phyloP scores from a whole-genome alignment of 2,329 filamentous ascomycete species.

The Colletotrichum sp. region DNA sequence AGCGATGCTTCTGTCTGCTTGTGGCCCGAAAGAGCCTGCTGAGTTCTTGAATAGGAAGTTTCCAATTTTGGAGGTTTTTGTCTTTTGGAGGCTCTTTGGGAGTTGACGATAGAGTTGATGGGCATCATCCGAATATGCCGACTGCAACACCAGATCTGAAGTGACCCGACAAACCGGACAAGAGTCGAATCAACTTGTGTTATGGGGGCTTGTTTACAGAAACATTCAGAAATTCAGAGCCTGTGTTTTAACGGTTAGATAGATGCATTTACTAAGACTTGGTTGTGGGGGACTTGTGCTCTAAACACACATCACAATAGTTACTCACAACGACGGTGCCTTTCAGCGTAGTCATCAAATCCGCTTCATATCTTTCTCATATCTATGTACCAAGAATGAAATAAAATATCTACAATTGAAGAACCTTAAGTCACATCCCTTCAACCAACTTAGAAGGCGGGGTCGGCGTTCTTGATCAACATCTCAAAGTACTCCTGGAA shows the following conservation, averaged over 20 bases:
- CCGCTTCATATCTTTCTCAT: neutral
- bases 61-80: neutral
- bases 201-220: fast-evolving
- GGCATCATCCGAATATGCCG: neutral
- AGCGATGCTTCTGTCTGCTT: neutral
- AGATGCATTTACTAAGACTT: fast-evolving
- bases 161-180: neutral
- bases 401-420: neutral
- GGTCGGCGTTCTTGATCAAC: conserved; percentile 60
- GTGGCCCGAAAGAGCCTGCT: neutral
- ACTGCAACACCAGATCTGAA: neutral
- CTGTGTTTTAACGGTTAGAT: fast-evolving
- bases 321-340: neutral
- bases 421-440: neutral
- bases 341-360: neutral
- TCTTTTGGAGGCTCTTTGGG: neutral
- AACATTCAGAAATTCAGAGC: neutral
- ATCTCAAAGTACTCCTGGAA: conserved; percentile 67
- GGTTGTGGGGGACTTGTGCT: neutral
- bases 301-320: neutral
- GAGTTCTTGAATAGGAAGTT: neutral
- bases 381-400: neutral
- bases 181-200: neutral
- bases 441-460: conserved; percentile 43
- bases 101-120: neutral